Conservation (phyloP, 805 yeast genomes). For the Lipomyces spencermartinsiae region DNA sequence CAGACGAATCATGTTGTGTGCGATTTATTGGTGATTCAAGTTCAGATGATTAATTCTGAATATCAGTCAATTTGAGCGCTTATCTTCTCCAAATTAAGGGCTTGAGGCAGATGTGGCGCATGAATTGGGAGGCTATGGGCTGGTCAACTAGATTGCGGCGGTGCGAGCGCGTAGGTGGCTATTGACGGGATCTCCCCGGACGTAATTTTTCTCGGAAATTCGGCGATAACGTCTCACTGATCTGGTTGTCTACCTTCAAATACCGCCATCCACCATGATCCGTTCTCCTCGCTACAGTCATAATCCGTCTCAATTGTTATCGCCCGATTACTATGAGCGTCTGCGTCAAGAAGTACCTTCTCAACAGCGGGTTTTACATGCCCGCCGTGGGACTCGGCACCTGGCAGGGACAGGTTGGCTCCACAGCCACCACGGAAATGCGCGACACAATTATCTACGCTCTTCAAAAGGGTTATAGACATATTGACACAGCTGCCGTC, state of each 20-base stretch:
- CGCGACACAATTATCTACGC: slow-evolving; percentile 64
- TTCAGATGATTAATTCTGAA: no score
- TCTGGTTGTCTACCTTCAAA: neutral
- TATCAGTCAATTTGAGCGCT: no score
- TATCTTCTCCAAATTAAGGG: no score
- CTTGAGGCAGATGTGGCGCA: no score
- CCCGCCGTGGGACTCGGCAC: slow-evolving; percentile 77
- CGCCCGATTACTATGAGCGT: neutral
- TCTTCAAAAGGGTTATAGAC: slow-evolving; percentile 67
- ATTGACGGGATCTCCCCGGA: neutral
- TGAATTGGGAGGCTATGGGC: no score
- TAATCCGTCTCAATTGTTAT: neutral
- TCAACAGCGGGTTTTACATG: slow-evolving; percentile 62
- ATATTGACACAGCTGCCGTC: slow-evolving; percentile 74
- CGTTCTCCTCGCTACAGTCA: neutral
- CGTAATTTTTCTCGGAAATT: neutral
- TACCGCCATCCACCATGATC: neutral
- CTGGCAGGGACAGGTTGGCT: slow-evolving; percentile 59
- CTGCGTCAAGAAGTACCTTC: slow-evolving; percentile 26
- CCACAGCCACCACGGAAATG: slow-evolving; percentile 61
- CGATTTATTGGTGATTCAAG: no score
- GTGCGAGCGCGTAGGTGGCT: no score
- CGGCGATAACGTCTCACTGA: neutral
- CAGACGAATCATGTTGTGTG: neutral
- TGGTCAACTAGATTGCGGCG: no score